These are phyloP conservation scores for Hemileccinum rubropunctum DNA, from an alignment of 768 basidiomycete species.

Conservation along the genomic window DNA sequence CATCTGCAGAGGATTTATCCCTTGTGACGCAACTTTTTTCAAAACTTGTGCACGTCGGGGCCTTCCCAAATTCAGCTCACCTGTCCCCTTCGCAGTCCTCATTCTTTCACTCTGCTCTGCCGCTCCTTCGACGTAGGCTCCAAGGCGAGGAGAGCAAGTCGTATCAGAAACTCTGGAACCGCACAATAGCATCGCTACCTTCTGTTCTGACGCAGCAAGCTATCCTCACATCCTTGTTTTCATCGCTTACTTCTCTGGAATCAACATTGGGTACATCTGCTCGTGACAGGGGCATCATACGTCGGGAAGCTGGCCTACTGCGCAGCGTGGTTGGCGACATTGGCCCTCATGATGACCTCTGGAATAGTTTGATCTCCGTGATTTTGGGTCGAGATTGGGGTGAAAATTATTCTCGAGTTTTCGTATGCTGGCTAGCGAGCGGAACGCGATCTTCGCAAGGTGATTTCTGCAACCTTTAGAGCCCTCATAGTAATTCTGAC, in stretches of 20 bases:
- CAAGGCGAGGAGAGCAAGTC: slow-evolving; percentile 13
- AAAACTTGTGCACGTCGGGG: slow-evolving; percentile 66
- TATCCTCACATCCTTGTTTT: slow-evolving; percentile 58
- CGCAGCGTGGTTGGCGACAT: slow-evolving; percentile 51
- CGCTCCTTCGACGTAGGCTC: slow-evolving; percentile 45
- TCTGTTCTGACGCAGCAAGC: slow-evolving; percentile 54
- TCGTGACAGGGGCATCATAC: slow-evolving; percentile 42
- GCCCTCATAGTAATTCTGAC: slow-evolving; percentile 1
- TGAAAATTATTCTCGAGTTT: slow-evolving; percentile 55
- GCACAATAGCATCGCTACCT: slow-evolving; percentile 44
- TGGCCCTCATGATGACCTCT: slow-evolving; percentile 44
- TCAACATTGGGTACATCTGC: slow-evolving; percentile 32
- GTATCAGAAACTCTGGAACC: slow-evolving; percentile 53
- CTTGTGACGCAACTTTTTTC: slow-evolving; percentile 51
- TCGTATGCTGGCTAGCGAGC: slow-evolving; percentile 68
- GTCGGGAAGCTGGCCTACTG: slow-evolving; percentile 55
- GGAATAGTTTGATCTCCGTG: slow-evolving; percentile 46
- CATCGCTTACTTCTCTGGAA: slow-evolving; percentile 37
- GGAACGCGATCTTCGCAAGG: slow-evolving; percentile 34
- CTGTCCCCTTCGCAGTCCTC: slow-evolving; percentile 61
- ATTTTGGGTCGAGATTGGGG: slow-evolving; percentile 59
- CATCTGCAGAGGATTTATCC: slow-evolving; percentile 33
- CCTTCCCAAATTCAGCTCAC: slow-evolving; percentile 55
- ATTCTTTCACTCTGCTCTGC: slow-evolving; percentile 58
- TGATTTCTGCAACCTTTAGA: slow-evolving; percentile 18